Evolutionary conservation across 192 early-diverging fungal species (phyloP).

Genomic region (Podila clonocystis): DNA sequence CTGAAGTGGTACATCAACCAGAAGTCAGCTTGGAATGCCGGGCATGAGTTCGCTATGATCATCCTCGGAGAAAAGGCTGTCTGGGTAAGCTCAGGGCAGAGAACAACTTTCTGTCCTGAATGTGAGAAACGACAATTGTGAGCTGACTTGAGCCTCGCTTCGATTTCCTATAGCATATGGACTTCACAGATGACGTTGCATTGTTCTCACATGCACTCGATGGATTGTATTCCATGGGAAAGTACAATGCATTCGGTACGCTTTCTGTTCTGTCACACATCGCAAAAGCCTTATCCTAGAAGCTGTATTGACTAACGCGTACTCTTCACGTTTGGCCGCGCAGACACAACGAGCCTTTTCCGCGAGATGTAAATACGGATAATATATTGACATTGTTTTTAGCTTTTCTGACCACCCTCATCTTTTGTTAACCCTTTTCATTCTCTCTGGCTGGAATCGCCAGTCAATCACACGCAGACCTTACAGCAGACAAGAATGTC

Average conservation of each 20-base stretch:
- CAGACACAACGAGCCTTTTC: slow-evolving; percentile 37
- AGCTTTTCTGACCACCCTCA: too few species aligned
- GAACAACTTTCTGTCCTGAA: not conserved
- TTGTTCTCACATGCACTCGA: slow-evolving; percentile 37
- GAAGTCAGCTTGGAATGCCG: slow-evolving; percentile 33
- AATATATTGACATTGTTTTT: too few species aligned
- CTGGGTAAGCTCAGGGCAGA: slow-evolving; percentile 23
- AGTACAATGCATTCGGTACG: slow-evolving; percentile 33
- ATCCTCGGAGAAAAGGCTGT: slow-evolving; percentile 44
- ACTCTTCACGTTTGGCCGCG: not conserved
- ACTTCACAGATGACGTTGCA: slow-evolving; percentile 35
- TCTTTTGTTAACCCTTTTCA: too few species aligned
- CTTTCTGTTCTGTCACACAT: not conserved
- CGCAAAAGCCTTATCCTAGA: not conserved
- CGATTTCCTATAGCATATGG: slow-evolving; percentile 32
- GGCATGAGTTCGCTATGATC: slow-evolving; percentile 49
- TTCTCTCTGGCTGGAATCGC: not conserved
- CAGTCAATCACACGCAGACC: slow-evolving; percentile 19
- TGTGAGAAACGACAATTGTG: not conserved
- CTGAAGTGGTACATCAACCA: slow-evolving; percentile 46
- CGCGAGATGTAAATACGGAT: slow-evolving; percentile 20
- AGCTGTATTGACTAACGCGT: not conserved
- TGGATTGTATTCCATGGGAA: slow-evolving; percentile 48
- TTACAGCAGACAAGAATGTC: slow-evolving; percentile 16
- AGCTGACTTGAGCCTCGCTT: not conserved